A percentile compares a stretch with the other conserved stretches of the same genome.
These are phyloP conservation scores for Apiospora hydei DNA, from an alignment of 2,329 filamentous ascomycete species.

Conservation along the genomic window DNA sequence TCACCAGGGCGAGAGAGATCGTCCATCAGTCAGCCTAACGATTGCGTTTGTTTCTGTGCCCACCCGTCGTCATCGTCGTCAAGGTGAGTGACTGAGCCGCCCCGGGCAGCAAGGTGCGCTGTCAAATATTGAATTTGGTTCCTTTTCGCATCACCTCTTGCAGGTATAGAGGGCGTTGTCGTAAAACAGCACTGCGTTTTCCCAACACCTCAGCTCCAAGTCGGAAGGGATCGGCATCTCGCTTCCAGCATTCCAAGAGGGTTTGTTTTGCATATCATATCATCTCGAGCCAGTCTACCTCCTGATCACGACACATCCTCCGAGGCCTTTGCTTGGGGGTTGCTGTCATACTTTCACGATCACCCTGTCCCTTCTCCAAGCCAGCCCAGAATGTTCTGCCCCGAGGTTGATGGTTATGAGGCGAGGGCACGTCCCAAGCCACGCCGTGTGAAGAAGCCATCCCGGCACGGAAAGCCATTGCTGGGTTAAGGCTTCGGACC, in stretches of 20 bases:
- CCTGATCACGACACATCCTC: not conserved
- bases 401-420: not conserved
- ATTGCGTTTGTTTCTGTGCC: not conserved
- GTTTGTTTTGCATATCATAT: constrained; percentile 17
- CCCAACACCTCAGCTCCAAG: not conserved
- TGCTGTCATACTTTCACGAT: constrained; percentile 4
- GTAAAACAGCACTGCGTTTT: not conserved
- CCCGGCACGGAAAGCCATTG: constrained; percentile 5
- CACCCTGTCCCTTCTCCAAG: not conserved
- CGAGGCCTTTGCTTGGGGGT: not conserved
- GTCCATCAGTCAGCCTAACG: not conserved
- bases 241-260: constrained; percentile 15
- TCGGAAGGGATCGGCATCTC: constrained; percentile 17
- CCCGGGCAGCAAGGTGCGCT: not conserved
- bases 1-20: not conserved
- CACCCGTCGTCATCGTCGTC: not conserved
- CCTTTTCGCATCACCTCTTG: not conserved
- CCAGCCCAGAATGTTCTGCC: not conserved
- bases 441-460: constrained; percentile 14
- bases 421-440: not conserved
- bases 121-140: not conserved
- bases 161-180: not conserved
- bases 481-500: constrained; percentile 16
- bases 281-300: constrained; percentile 17
- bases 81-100: not conserved